Base-by-base conservation (phyloP, 225 moss, liverwort and hornwort species). In the Polytrichum commune region DNA sequence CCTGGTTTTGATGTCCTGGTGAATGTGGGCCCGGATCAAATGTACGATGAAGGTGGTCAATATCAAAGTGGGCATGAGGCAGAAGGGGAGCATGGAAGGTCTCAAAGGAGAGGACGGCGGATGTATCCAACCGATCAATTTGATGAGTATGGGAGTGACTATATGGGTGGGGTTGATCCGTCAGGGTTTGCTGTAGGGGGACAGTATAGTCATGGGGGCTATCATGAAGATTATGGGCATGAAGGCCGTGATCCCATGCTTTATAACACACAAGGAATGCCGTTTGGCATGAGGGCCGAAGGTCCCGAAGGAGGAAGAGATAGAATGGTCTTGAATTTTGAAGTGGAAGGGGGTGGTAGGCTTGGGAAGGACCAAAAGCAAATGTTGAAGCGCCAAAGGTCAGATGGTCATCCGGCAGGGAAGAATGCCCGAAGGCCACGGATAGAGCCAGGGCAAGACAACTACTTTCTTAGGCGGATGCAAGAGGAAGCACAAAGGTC, bases 1-100 rank as follows among this genome's bases (percentile, higher is more conserved):
- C 89, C 89, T 62, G 89, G 85, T 67, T 89, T 89, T 77, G 89
- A 89, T 83, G 89, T 89, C n/a, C 83, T 89, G 69, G 89, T 89
- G 74, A 83, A 89, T 63, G 85, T 83, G 71, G 89, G 83, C 5
- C 89, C 85, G 53, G 89, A 89, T 67, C 84, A 79, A 55, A 72
- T 85, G 26, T 46, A 13, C 16, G 85, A 89, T 69, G 89, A 85
- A 75, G 81, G 82, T 29, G 79, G 83, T 72, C 76, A 81, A 73
- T 58, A 20, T n/a, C 69, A 76, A 73, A 46, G 46, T 16, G 76
- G 66, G 20, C 77, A 78, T 74, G 85, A 88, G 54, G 74, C 72
- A 74, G 88, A 77, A 68, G 46, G 46, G 16, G 46, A 46, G 46
- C 46, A 46, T 4, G 46, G 46, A 46, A 81, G 69, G 74, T 82